Evolutionary conservation across 1,284 basidiomycete genomes (phyloP).

Genomic region (Heterobasidion occidentale): DNA sequence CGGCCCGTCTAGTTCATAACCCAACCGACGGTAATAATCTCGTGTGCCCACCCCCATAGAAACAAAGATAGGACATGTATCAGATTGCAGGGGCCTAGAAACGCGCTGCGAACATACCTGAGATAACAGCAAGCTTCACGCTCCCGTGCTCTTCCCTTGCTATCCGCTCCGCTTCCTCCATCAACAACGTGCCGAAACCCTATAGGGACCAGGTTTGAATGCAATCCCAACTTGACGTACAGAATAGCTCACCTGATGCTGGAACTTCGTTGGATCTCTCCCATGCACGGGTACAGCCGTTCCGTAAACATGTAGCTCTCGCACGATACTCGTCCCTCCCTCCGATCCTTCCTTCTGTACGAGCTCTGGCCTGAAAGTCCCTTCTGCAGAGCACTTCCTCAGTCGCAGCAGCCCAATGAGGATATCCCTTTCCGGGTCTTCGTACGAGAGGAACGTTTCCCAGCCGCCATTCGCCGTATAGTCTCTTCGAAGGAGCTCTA

Average conservation of each 20-base stretch:
- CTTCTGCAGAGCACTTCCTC: conserved; percentile 92
- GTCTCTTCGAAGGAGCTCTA: conserved; percentile 95
- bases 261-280: conserved; percentile 96
- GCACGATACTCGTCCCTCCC: conserved; percentile 88
- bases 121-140: conserved; percentile 92
- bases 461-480: conserved; percentile 97
- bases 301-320: conserved; percentile 98
- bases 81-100: not conserved
- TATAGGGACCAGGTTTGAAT: conserved; percentile 22
- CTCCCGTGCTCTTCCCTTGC: conserved; percentile 97
- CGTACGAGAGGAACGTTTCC: conserved; percentile 99
- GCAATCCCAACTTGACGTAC: not conserved
- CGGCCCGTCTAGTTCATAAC: conserved; percentile 92
- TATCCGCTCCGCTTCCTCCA: conserved; percentile 99
- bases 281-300: conserved; percentile 97
- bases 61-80: conserved; percentile 6
- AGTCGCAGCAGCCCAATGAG: conserved; percentile 90
- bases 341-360: conserved; percentile 59
- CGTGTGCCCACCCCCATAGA: conserved; percentile 79
- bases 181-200: conserved; percentile 95
- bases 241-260: conserved; percentile 64
- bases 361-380: conserved; percentile 94
- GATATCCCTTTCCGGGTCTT: conserved; percentile 96
- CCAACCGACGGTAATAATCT: conserved; percentile 90
- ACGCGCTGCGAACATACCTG: conserved; percentile 42